phyloP scores from a whole-genome alignment of 495 filamentous ascomycete species.

The Aspergillus incahuasiensis region DNA sequence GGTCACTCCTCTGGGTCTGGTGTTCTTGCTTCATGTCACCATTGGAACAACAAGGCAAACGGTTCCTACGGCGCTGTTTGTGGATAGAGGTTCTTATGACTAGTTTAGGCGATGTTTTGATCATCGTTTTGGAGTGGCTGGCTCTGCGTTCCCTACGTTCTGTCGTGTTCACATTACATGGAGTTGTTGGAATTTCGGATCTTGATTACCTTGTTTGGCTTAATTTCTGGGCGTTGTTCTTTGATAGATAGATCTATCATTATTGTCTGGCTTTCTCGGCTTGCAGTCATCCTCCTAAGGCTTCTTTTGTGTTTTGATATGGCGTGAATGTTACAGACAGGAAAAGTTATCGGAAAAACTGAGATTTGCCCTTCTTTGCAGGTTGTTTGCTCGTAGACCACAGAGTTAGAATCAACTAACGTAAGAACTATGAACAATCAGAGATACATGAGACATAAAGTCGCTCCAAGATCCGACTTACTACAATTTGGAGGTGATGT shows the following conservation, averaged over 20 bases:
- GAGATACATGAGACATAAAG: no score
- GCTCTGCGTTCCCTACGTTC: not conserved
- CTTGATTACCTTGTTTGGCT: not conserved
- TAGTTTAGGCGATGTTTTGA: slow-evolving; percentile 6
- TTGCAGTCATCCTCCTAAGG: slow-evolving; percentile 9
- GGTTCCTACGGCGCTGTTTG: not conserved
- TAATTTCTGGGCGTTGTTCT: not conserved
- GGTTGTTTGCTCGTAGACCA: not conserved
- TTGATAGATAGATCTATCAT: slow-evolving; percentile 27
- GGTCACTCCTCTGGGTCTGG: not conserved
- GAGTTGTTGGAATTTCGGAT: slow-evolving; percentile 8
- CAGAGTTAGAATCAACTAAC: no score
- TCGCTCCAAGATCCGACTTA: no score
- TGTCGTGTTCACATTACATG: not conserved
- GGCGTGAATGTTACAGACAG: slow-evolving; percentile 4
- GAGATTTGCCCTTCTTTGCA: not conserved
- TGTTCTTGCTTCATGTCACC: not conserved
- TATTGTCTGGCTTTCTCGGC: slow-evolving; percentile 11
- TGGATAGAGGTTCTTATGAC: slow-evolving; percentile 26
- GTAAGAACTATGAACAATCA: no score
- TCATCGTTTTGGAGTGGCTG: slow-evolving; percentile 1
- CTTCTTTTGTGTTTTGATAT: slow-evolving; percentile 5
- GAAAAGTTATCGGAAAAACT: slow-evolving; percentile 13
- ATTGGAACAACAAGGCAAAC: not conserved
- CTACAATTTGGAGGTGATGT: no score